phyloP scores from a whole-genome alignment of 78 protist species.

The Dictyostelium firmibasis region DNA sequence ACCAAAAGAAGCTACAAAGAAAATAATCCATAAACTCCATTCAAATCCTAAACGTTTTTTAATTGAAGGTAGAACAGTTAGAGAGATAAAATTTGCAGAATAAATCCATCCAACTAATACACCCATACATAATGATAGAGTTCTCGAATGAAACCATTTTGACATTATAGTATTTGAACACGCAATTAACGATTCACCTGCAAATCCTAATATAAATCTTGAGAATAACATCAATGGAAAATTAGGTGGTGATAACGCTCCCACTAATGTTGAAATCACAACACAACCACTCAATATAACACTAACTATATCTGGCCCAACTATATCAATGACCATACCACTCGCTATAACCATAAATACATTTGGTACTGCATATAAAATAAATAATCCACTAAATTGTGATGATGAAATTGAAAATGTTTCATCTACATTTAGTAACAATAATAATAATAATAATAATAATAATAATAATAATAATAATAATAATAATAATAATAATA shows the following conservation, averaged over 20 bases:
- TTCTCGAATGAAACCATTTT: slow-evolving; percentile 15
- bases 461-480: neutral
- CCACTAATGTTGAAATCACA: slow-evolving; percentile 19
- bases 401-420: slow-evolving; percentile 11
- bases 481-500: too few species aligned
- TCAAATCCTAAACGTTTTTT: slow-evolving; percentile 27
- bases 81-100: slow-evolving; percentile 27
- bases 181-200: slow-evolving; percentile 61
- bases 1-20: neutral
- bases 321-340: slow-evolving; percentile 28
- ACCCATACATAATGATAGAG: slow-evolving; percentile 18
- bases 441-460: too few species aligned
- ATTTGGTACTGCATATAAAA: slow-evolving; percentile 59
- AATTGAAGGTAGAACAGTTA: slow-evolving; percentile 2
- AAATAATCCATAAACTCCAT: slow-evolving; percentile 41
- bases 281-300: slow-evolving; percentile 1
- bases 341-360: slow-evolving; percentile 29
- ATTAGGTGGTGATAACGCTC: slow-evolving; percentile 59
- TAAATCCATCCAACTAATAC: slow-evolving; percentile 50
- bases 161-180: slow-evolving; percentile 64
- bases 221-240: slow-evolving; percentile 2
- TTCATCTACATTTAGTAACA: neutral
- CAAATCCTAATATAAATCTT: slow-evolving; percentile 64
- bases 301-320: slow-evolving; percentile 50
- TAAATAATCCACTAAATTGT: slow-evolving; percentile 54